phyloP scores from a whole-genome alignment of 345 rosid species.

The Lepidium didymum region DNA sequence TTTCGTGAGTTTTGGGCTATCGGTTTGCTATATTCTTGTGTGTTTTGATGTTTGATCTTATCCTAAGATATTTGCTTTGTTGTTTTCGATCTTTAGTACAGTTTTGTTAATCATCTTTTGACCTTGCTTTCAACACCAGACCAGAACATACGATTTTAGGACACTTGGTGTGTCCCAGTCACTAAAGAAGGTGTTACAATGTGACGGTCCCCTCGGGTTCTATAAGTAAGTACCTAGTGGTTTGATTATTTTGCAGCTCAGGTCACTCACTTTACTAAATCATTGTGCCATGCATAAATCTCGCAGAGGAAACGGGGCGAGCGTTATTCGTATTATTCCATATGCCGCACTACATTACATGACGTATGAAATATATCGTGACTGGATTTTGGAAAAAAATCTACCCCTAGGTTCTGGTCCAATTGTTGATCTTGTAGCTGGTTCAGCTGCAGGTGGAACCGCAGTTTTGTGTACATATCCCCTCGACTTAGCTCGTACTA shows the following conservation, averaged over 20 bases:
- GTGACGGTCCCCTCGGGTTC: constrained; percentile 80
- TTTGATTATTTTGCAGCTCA: neutral
- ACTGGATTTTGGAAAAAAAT: constrained; percentile 71
- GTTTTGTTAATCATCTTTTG: constrained; percentile 1
- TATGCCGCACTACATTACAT: constrained; percentile 96
- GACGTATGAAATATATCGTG: constrained; percentile 88
- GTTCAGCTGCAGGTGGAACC: constrained; percentile 93
- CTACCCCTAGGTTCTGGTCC: constrained; percentile 81
- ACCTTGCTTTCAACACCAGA: constrained; percentile 34
- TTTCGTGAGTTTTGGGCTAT: neutral
- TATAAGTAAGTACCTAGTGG: constrained; percentile 51
- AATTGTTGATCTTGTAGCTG: constrained; percentile 85
- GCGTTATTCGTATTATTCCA: constrained; percentile 88
- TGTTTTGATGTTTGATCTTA: neutral
- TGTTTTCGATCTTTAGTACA: neutral
- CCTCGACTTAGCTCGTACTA: constrained; percentile 90
- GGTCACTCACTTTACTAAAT: constrained; percentile 5
- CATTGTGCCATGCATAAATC: constrained; percentile 13
- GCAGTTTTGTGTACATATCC: constrained; percentile 96
- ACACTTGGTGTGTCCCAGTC: constrained; percentile 72
- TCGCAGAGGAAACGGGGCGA: constrained; percentile 90
- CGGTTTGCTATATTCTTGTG: neutral
- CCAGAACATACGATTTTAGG: constrained; percentile 75
- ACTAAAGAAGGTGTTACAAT: constrained; percentile 62
- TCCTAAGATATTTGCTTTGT: neutral